These are phyloP conservation scores for Geotrichum bryndzae DNA, from an alignment of 1,139 yeast species.

Conservation along the genomic window DNA sequence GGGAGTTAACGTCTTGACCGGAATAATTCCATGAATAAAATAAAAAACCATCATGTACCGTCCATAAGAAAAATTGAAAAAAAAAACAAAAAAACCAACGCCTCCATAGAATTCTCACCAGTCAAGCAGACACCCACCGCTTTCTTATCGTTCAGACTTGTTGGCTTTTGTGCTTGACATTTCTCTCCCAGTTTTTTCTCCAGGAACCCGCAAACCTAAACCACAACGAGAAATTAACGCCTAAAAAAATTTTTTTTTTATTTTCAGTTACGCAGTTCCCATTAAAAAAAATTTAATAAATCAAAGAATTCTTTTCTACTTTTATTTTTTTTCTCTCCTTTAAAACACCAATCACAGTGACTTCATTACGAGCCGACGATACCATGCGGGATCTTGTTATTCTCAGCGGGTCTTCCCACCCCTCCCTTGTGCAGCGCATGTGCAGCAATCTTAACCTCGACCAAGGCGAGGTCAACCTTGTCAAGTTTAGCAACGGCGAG, in stretches of 20 bases:
- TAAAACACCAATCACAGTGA: background rate
- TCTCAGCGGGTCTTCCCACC: constrained; percentile 72
- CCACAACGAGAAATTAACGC: background rate
- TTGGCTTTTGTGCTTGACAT: too few species aligned
- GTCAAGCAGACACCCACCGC: too few species aligned
- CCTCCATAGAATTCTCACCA: too few species aligned
- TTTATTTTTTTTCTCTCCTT: background rate
- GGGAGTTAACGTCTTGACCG: too few species aligned
- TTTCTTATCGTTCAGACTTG: too few species aligned
- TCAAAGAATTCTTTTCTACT: background rate
- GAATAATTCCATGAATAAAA: too few species aligned
- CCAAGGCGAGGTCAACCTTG: constrained; percentile 50
- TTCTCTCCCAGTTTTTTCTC: background rate
- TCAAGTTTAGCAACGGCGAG: constrained; percentile 76
- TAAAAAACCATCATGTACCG: too few species aligned
- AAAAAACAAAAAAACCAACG: too few species aligned
- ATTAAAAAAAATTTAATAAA: background rate
- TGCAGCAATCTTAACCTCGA: constrained; percentile 59
- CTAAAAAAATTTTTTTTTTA: background rate
- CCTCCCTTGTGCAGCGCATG: constrained; percentile 53
- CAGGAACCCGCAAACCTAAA: background rate
- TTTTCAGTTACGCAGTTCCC: background rate
- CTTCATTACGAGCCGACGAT: background rate
- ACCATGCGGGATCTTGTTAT: constrained; percentile 70
- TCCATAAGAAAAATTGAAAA: too few species aligned